Percentiles rank a stretch among this genome's conserved stretches.
These are phyloP conservation scores for Fusarium multiceps DNA, from an alignment of 2,329 filamentous ascomycete species.

Conservation along the genomic window DNA sequence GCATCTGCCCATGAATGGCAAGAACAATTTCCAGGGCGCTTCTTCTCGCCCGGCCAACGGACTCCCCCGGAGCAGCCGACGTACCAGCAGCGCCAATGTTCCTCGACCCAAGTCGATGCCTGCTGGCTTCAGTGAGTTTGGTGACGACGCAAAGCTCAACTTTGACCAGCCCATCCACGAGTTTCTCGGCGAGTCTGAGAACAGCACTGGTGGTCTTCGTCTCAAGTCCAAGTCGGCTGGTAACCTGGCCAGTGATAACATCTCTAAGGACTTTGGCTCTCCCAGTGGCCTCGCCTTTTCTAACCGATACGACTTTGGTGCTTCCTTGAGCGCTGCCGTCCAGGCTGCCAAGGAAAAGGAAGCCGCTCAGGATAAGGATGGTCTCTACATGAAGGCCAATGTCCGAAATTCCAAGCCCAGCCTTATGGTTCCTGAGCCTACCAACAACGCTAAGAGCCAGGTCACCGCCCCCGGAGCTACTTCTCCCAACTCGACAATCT, in stretches of 20 bases:
- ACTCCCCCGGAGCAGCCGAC: constrained; percentile 75
- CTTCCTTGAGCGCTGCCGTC: constrained; percentile 87
- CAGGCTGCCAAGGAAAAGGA: constrained; percentile 77
- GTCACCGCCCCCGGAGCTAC: constrained; percentile 56
- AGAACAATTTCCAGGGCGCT: constrained; percentile 63
- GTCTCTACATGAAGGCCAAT: constrained; percentile 67
- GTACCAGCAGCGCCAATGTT: constrained; percentile 53
- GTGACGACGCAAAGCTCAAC: constrained; percentile 66
- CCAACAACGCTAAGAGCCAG: constrained; percentile 27
- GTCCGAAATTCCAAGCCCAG: constrained; percentile 45
- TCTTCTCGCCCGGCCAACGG: constrained; percentile 62
- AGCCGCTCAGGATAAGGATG: constrained; percentile 66
- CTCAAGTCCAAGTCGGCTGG: constrained; percentile 76
- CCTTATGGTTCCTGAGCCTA: constrained; percentile 45
- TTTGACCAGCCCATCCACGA: constrained; percentile 71
- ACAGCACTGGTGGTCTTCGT: constrained; percentile 67
- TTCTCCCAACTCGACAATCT: constrained; percentile 68
- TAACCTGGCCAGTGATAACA: constrained; percentile 72
- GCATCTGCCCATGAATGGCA: constrained; percentile 69
- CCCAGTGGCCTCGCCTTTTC: constrained; percentile 82
- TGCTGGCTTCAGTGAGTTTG: constrained; percentile 77
- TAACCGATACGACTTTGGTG: constrained; percentile 94
- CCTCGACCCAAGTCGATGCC: constrained; percentile 66
- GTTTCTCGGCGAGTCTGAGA: constrained; percentile 71
- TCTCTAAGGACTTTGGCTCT: constrained; percentile 62